phyloP scores from a whole-genome alignment of 306 rosid genomes.

The Mimosa bimucronata region DNA sequence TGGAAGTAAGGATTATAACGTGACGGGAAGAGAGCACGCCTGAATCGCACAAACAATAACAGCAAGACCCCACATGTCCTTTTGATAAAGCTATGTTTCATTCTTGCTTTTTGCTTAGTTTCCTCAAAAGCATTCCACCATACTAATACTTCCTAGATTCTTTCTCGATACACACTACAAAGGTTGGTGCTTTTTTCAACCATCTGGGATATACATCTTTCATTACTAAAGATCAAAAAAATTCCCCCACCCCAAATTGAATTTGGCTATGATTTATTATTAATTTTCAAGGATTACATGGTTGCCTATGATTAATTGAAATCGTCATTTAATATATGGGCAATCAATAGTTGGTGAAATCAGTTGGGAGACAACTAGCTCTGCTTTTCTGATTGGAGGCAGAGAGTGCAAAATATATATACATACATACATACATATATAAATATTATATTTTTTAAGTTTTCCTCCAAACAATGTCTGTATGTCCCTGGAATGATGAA shows the following conservation, averaged over 20 bases:
- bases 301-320: background rate
- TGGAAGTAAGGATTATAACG: constrained; percentile 51
- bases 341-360: background rate
- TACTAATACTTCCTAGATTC: constrained; percentile 7
- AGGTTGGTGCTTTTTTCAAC: background rate
- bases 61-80: constrained; percentile 60
- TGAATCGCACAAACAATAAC: constrained; percentile 44
- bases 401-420: too few relatives aligned
- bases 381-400: background rate
- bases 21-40: constrained; percentile 71
- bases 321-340: background rate
- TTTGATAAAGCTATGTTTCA: constrained; percentile 21
- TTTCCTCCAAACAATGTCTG: background rate
- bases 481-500: background rate
- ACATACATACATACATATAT: too few relatives aligned
- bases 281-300: background rate
- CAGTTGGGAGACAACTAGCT: background rate
- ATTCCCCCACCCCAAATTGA: background rate
- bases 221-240: background rate
- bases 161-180: constrained; percentile 7
- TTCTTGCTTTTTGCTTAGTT: constrained; percentile 16
- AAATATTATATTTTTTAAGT: too few relatives aligned
- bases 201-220: background rate
- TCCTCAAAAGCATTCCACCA: constrained; percentile 36
- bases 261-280: background rate